Evolutionary conservation across 2,329 filamentous ascomycete species (phyloP), one percentile per base, ranked within the genome.

Genomic region (Penicillium thymicola): DNA sequence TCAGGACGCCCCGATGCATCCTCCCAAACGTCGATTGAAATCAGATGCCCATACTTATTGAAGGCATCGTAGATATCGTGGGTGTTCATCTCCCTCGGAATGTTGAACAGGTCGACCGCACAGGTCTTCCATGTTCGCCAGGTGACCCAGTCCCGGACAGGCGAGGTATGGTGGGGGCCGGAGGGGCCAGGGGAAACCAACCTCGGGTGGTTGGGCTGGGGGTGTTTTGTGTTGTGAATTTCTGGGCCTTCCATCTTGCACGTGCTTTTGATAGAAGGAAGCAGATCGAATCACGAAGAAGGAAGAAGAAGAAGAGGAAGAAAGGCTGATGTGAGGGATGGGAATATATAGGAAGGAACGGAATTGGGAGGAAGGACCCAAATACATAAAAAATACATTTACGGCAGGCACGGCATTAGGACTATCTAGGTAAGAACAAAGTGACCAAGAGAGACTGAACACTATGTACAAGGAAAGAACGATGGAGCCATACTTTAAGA

Each of bases 1-100:
- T 71, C 71, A 52, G 72, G 67, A 27, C 73, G 56, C n/a, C 81
- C 73, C 30, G 72, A 60, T 6, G 62, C 58, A 47, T 75, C 66
- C 45, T 82, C 79, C 47, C 76, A 80, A 1, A 89, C 74, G 14
- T 88, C 83, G 36, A 89, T 82, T 36, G 73, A 80, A 3, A 71
- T 71, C 13, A 90, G 78, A 6, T 73, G 73, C 0, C 86, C 85
- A 56, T 84, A 75, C 0, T 64, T 58, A 1, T 73, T 69, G 59
- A 90, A 83, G 18, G 78, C 78, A 2, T 75, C 65, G 69, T 80
- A 84, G 2, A 90, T 62, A 4, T 66, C 67, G 8, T 68, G 66
- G 0, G 76, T 76, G 28, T 64, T 74, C 8, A 67, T 64, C 23
- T 70, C 65, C 7, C 47, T 41, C 0, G 78, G 76, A 4, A 81